A percentile compares a stretch with the other conserved stretches of the same genome.
Evolutionary conservation across 768 basidiomycete genomes (phyloP).

Genomic region (Kondoa subrosea): DNA sequence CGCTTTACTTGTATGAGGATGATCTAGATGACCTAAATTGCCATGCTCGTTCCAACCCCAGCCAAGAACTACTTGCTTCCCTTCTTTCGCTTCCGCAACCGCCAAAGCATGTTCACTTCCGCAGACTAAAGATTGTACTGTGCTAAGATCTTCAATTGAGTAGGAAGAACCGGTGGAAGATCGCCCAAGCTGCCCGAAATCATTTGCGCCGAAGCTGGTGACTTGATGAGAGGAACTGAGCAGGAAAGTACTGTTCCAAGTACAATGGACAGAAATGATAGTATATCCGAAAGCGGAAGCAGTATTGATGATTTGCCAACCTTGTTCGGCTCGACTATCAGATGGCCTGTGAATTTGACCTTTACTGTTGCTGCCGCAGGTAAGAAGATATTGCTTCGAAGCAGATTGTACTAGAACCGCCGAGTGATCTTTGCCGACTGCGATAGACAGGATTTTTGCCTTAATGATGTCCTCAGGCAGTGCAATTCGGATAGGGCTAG

Average conservation of each 20-base stretch:
- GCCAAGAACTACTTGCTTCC: conserved; percentile 45
- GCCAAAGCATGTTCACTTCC: conserved; percentile 54
- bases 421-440: conserved; percentile 21
- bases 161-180: background rate
- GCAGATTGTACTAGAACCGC: conserved; percentile 5
- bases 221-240: background rate
- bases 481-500: background rate
- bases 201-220: conserved; percentile 13
- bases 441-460: background rate
- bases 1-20: conserved; percentile 39
- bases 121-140: conserved; percentile 26
- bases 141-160: background rate
- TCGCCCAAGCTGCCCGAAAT: conserved; percentile 14
- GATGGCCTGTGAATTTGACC: conserved; percentile 18
- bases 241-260: conserved; percentile 11
- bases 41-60: conserved; percentile 99
- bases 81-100: conserved; percentile 15
- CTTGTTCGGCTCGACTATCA: background rate
- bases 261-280: background rate
- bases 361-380: conserved; percentile 20
- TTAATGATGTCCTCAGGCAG: background rate
- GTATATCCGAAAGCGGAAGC: background rate
- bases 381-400: background rate
- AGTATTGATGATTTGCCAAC: background rate
- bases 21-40: conserved; percentile 47